A percentile compares a stretch with the other conserved stretches of the same genome.
phyloP scores from a whole-genome alignment of 1,284 basidiomycete species.

The Irpex sp. region DNA sequence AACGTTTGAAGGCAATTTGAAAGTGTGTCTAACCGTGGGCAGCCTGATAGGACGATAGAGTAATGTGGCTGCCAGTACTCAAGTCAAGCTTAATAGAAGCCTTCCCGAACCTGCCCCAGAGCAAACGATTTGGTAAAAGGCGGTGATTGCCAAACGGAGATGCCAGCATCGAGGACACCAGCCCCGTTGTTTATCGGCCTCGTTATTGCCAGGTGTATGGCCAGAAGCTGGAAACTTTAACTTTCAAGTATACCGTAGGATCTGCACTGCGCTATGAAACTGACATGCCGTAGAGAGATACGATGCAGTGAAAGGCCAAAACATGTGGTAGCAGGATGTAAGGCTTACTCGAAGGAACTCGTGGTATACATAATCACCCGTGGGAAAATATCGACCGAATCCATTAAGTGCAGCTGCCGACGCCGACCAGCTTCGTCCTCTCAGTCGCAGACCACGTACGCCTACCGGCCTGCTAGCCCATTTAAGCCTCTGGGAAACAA shows the following conservation, averaged over 20 bases:
- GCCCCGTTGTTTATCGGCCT: not conserved
- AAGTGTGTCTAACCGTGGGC: not conserved
- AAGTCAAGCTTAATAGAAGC: not conserved
- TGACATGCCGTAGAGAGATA: too few relatives aligned
- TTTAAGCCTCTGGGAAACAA: not conserved
- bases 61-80: not conserved
- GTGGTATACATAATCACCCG: not conserved
- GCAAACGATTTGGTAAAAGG: not conserved
- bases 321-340: not conserved
- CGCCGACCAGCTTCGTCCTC: conserved; percentile 15
- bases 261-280: too few relatives aligned
- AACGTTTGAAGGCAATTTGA: not conserved
- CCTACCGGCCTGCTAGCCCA: not conserved
- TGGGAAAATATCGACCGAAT: not conserved
- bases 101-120: not conserved
- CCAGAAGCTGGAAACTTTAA: too few relatives aligned
- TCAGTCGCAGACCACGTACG: not conserved
- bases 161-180: not conserved
- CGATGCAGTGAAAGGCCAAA: too few relatives aligned
- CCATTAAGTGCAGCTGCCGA: not conserved
- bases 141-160: not conserved
- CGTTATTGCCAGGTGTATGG: not conserved
- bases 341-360: not conserved
- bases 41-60: not conserved
- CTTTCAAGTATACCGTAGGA: too few relatives aligned